phyloP scores from a whole-genome alignment of 192 early-diverging fungal genomes.

The Anaeromyces robustus region DNA sequence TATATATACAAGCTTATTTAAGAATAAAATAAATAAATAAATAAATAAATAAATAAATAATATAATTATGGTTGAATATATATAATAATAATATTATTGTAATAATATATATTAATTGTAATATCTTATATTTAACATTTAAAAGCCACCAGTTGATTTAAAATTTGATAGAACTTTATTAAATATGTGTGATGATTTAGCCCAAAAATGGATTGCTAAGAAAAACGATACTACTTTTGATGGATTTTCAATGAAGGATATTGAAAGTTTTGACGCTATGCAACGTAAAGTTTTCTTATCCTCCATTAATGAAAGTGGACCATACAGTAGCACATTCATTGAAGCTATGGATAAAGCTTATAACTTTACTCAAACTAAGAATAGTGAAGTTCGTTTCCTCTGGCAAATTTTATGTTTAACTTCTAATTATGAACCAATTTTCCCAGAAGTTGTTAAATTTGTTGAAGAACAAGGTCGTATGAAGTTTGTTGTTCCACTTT shows the following conservation, averaged over 20 bases:
- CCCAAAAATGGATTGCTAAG: slow-evolving; percentile 49
- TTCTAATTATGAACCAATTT: slow-evolving; percentile 50
- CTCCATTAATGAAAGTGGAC: slow-evolving; percentile 35
- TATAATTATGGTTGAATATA: too few relatives aligned
- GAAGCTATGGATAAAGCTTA: slow-evolving; percentile 57
- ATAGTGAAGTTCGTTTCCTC: slow-evolving; percentile 73
- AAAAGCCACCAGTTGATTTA: slow-evolving; percentile 61
- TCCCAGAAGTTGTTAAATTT: slow-evolving; percentile 60
- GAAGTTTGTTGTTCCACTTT: slow-evolving; percentile 65
- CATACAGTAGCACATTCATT: slow-evolving; percentile 43
- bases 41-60: too few relatives aligned
- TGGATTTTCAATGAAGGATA: slow-evolving; percentile 40
- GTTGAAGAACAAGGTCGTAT: slow-evolving; percentile 59
- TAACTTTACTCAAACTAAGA: slow-evolving; percentile 44
- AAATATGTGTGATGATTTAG: slow-evolving; percentile 59
- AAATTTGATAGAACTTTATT: slow-evolving; percentile 78
- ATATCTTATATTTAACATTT: too few relatives aligned
- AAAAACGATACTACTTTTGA: slow-evolving; percentile 17
- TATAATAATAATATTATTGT: too few relatives aligned
- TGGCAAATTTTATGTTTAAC: slow-evolving; percentile 72
- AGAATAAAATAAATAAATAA: too few relatives aligned
- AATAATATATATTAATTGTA: background rate
- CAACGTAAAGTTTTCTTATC: slow-evolving; percentile 20
- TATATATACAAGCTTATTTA: too few relatives aligned
- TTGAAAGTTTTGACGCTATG: slow-evolving; percentile 52